Percentiles rank a stretch among this genome's conserved stretches.
Evolutionary conservation across 352 stramenopile genomes (phyloP).

Genomic region (Phytophthora pluvialis): DNA sequence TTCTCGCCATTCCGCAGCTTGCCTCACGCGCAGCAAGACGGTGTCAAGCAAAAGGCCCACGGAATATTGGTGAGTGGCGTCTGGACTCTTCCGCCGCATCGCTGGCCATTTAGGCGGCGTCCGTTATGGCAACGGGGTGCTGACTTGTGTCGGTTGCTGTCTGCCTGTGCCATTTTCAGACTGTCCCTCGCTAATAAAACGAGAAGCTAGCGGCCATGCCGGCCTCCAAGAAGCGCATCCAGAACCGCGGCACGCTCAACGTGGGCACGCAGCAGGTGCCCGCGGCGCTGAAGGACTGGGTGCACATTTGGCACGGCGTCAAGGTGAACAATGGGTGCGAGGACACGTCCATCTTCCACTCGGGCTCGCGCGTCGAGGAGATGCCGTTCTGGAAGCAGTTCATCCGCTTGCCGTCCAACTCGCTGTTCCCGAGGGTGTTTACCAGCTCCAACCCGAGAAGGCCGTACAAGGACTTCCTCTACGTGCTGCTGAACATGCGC

Average conservation of each 20-base stretch:
- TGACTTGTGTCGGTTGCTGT: conserved; percentile 14
- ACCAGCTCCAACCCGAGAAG: conserved; percentile 67
- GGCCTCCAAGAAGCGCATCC: conserved; percentile 82
- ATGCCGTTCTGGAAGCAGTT: conserved; percentile 79
- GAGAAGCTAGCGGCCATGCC: conserved; percentile 45
- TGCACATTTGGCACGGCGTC: conserved; percentile 85
- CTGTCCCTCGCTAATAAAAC: background rate
- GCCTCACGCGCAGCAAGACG: background rate
- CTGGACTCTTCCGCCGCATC: too few species aligned
- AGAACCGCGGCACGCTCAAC: conserved; percentile 54
- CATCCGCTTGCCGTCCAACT: conserved; percentile 68
- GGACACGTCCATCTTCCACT: conserved; percentile 68
- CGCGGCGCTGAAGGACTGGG: conserved; percentile 70
- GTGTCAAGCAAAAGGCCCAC: background rate
- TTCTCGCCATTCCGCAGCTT: conserved; percentile 8
- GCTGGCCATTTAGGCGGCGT: background rate
- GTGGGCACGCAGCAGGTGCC: conserved; percentile 63
- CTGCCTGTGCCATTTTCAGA: conserved; percentile 19
- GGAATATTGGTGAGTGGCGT: conserved; percentile 9
- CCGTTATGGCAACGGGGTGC: conserved; percentile 18
- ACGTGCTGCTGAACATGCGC: conserved; percentile 84
- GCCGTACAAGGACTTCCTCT: conserved; percentile 86
- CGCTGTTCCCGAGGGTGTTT: conserved; percentile 71
- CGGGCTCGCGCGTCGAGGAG: conserved; percentile 63
- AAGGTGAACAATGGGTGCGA: conserved; percentile 52